Conservation (phyloP, 257 asterid species). For the Apocynum venetum region DNA sequence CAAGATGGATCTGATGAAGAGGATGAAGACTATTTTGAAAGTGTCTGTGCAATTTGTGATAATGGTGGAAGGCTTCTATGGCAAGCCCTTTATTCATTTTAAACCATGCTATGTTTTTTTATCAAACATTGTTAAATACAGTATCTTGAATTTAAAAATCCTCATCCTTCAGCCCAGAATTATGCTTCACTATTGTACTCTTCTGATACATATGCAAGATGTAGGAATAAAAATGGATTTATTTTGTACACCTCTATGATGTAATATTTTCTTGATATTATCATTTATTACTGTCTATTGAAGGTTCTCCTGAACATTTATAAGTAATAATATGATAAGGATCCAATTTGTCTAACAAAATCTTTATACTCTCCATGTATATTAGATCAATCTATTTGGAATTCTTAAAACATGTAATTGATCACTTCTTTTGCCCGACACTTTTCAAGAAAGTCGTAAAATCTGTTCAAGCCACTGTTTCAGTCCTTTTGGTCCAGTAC, state of each 20-base stretch:
- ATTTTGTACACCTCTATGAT: neutral
- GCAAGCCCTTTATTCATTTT: constrained; percentile 20
- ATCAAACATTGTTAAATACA: constrained; percentile 5
- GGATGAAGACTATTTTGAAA: constrained; percentile 51
- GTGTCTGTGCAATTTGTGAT: constrained; percentile 72
- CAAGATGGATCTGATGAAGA: constrained; percentile 41
- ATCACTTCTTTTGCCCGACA: neutral
- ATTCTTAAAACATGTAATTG: neutral
- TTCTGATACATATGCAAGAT: neutral
- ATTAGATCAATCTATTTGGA: neutral
- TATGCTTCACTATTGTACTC: neutral
- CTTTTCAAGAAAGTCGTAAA: neutral
- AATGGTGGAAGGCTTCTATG: constrained; percentile 59
- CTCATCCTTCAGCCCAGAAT: neutral
- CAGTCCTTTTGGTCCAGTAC: neutral
- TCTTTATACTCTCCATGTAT: neutral
- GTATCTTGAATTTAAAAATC: neutral
- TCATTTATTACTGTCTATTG: neutral
- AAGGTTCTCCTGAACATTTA: neutral
- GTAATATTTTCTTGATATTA: neutral
- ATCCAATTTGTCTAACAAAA: neutral
- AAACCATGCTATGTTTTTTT: neutral
- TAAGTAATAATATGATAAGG: neutral
- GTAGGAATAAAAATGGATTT: neutral
- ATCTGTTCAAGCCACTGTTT: neutral